Base-by-base conservation (phyloP, 1,284 basidiomycete genomes). In the Ustilago trichophora region DNA sequence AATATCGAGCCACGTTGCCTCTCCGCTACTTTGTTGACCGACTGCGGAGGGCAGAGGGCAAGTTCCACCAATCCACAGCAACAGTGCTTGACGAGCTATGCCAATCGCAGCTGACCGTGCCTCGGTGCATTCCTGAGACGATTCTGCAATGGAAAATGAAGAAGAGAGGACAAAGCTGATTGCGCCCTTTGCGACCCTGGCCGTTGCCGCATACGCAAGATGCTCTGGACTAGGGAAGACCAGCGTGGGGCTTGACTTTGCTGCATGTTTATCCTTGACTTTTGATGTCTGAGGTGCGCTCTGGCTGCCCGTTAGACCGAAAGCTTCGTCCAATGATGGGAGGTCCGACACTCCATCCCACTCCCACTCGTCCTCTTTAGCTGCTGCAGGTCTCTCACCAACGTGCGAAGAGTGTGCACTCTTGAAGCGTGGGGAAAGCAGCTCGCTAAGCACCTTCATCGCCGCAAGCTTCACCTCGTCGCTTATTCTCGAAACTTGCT, bases 261-360 rank as follows among this genome's bases (percentile, higher is more conserved):
- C 6, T 5, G 15, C 15, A 2, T 2, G 41, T 4, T 11, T 21
- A 6, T 34, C 16, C 11, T 31, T 8, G 5, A 6, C n/a, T 21
- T 25, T 32, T 3, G 25, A 18, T 24, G 2, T 18, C 7, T 33
- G 6, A 5, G 13, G 2, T 18, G 3, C n/a, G 33, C 16, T 15
- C n/a, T 10, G 21, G 31, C 8, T 37, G 18, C 11, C 16, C 6
- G 6, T 13, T 3, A 10, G 22, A 3, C 15, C 40, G 2, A 22
- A 27, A 1, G 35, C 32, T 6, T 73, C 70, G 33, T 75, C 75
- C 16, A 78, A 35, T 3, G 41, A 31, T 2, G 78, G 77, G 5
- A 80, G 65, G 1, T 77, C 75, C 2, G 74, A 75, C 2, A 60
- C 62, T 9, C 79, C 79, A 32, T 80, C 79, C 79, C 79, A 80